Conservation (phyloP, 805 yeast genomes). For the Pichia nakasei region DNA sequence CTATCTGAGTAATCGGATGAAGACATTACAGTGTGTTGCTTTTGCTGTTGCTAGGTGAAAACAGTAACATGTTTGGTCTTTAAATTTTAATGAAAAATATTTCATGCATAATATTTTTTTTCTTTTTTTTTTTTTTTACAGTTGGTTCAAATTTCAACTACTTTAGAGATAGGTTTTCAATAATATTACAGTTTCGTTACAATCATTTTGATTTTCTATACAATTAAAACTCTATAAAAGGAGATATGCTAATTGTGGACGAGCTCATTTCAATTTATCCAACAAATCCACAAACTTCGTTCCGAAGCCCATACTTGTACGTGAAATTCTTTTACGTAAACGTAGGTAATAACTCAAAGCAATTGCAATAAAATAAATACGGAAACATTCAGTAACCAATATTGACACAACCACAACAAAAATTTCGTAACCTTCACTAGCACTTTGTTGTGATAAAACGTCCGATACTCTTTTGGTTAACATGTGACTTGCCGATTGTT, state of each 20-base stretch:
- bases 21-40: background rate
- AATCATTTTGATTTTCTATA: no score
- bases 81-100: no score
- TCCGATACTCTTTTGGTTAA: constrained; percentile 15
- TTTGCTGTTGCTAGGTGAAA: no score
- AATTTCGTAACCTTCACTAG: constrained; percentile 50
- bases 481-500: background rate
- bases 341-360: constrained; percentile 26
- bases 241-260: no score
- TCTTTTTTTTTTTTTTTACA: no score
- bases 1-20: constrained; percentile 7
- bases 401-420: constrained; percentile 47
- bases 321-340: constrained; percentile 6
- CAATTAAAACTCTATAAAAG: no score
- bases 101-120: no score
- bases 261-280: constrained; percentile 3
- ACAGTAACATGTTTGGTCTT: no score
- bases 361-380: constrained; percentile 54
- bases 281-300: constrained; percentile 1
- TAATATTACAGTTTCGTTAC: no score
- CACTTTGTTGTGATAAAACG: constrained; percentile 44
- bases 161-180: no score
- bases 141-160: no score
- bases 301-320: constrained; percentile 4
- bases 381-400: constrained; percentile 34